Conservation (phyloP, 345 rosid genomes). For the Brassica carinata region DNA sequence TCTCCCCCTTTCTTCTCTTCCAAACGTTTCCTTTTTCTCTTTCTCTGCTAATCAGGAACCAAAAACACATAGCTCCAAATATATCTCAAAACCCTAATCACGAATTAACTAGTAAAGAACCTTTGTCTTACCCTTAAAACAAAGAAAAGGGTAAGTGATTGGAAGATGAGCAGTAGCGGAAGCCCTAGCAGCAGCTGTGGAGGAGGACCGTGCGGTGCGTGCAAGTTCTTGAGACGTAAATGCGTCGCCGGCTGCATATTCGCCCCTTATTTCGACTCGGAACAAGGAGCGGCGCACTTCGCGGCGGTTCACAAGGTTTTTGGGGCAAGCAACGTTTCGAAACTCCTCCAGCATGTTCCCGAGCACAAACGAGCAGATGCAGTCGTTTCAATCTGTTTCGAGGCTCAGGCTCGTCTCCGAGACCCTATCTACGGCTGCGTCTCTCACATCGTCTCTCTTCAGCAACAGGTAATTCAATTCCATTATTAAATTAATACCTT, state of each 20-base stretch:
- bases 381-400: constrained; percentile 69
- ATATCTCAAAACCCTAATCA: constrained; percentile 26
- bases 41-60: background rate
- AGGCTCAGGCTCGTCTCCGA: constrained; percentile 74
- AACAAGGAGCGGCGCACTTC: constrained; percentile 81
- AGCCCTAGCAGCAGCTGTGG: constrained; percentile 43
- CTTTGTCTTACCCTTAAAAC: background rate
- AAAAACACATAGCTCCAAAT: background rate
- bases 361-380: constrained; percentile 67
- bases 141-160: background rate
- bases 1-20: constrained; percentile 20
- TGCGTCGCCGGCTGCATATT: constrained; percentile 80
- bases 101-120: constrained; percentile 4
- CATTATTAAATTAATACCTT: background rate
- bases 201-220: constrained; percentile 86
- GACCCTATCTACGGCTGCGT: constrained; percentile 84
- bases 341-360: constrained; percentile 67
- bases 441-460: constrained; percentile 75
- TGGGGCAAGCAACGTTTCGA: constrained; percentile 91
- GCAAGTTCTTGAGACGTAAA: constrained; percentile 79
- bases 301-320: constrained; percentile 86
- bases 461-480: constrained; percentile 57
- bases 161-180: constrained; percentile 40
- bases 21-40: constrained; percentile 15
- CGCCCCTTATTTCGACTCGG: constrained; percentile 79